Evolutionary conservation across 345 rosid genomes (phyloP).

Genomic region (Angophora floribunda): DNA sequence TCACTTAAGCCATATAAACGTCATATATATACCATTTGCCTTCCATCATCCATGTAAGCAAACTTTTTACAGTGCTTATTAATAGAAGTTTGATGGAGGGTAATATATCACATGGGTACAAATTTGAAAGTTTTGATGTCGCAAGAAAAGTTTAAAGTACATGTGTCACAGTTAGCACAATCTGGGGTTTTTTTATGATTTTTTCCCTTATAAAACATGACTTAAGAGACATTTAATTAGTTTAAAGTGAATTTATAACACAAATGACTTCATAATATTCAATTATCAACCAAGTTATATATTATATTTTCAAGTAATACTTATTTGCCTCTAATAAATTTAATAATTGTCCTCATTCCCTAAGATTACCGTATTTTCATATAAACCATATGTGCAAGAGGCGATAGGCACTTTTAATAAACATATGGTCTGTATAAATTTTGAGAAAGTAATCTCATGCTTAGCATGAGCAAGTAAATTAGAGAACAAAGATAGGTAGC

Average conservation of each 20-base stretch:
- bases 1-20: no score
- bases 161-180: rapidly evolving
- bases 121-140: neutral
- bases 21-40: no score
- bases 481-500: neutral
- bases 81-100: no score
- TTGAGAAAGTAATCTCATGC: neutral
- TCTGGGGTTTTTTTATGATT: neutral
- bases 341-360: neutral
- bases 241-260: neutral
- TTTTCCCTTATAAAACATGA: neutral
- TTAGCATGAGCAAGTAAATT: neutral
- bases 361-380: neutral
- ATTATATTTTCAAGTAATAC: neutral
- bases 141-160: rapidly evolving
- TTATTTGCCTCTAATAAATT: neutral
- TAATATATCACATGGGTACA: no score
- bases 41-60: no score
- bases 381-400: neutral
- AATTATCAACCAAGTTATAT: neutral
- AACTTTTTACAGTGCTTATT: neutral
- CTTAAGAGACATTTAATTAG: neutral
- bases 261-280: neutral
- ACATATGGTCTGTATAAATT: neutral
- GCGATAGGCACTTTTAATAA: neutral